phyloP scores from a whole-genome alignment of 306 rosid species.

The Neltuma alba region DNA sequence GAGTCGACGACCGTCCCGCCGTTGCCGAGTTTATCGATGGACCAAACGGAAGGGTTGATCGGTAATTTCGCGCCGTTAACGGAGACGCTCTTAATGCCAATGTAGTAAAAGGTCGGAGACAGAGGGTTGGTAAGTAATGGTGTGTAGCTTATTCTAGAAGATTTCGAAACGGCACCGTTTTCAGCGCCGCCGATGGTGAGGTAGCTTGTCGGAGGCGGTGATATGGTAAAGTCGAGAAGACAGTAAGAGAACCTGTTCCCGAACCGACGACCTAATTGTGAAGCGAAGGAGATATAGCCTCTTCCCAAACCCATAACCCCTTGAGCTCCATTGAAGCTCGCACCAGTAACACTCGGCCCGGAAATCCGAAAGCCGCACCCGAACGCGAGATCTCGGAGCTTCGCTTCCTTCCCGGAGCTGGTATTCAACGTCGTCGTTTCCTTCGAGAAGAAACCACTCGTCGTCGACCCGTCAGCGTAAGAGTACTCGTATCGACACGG shows the following conservation, averaged over 20 bases:
- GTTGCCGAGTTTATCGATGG: slow-evolving; percentile 51
- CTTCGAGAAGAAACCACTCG: slow-evolving; percentile 66
- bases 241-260: slow-evolving; percentile 80
- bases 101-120: slow-evolving; percentile 70
- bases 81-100: slow-evolving; percentile 44
- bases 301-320: slow-evolving; percentile 84
- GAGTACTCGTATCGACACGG: slow-evolving; percentile 67
- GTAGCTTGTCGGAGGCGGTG: slow-evolving; percentile 76
- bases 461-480: slow-evolving; percentile 65
- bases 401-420: slow-evolving; percentile 34
- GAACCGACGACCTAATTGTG: slow-evolving; percentile 63
- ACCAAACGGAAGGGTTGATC: slow-evolving; percentile 58
- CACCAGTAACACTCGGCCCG: slow-evolving; percentile 67
- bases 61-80: slow-evolving; percentile 52
- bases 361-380: slow-evolving; percentile 69
- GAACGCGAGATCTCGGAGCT: slow-evolving; percentile 32
- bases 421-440: slow-evolving; percentile 62
- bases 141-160: slow-evolving; percentile 48
- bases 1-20: slow-evolving; percentile 85
- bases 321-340: slow-evolving; percentile 64
- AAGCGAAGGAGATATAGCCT: slow-evolving; percentile 69
- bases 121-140: slow-evolving; percentile 55
- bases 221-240: slow-evolving; percentile 67
- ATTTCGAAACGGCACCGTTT: slow-evolving; percentile 26
- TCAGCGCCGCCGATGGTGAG: slow-evolving; percentile 58